These are phyloP conservation scores for Salicornia ramosissima DNA, from an alignment of 148 eudicot species.

Conservation along the genomic window DNA sequence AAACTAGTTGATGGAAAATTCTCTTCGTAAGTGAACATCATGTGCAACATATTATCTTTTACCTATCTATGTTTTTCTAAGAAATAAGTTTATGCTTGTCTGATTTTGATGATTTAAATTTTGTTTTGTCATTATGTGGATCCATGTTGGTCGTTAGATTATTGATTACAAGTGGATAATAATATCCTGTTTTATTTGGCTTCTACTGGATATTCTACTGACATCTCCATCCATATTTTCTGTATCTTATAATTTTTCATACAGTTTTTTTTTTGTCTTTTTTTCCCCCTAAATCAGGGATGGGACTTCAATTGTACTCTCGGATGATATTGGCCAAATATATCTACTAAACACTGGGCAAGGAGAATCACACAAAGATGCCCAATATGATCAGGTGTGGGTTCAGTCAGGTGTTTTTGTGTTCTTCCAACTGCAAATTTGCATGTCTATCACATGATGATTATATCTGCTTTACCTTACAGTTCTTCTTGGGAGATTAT, in stretches of 20 bases:
- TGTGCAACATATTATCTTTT: background rate
- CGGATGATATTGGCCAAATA: slow-evolving; percentile 94
- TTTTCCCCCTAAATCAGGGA: slow-evolving; percentile 49
- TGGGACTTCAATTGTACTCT: slow-evolving; percentile 94
- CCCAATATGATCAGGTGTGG: slow-evolving; percentile 87
- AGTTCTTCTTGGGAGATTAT: slow-evolving; percentile 98
- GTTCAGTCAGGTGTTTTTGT: background rate
- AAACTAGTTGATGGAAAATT: slow-evolving; percentile 98
- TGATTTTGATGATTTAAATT: slow-evolving; percentile 3
- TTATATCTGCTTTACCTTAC: slow-evolving; percentile 27
- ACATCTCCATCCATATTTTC: background rate
- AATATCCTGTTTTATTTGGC: background rate
- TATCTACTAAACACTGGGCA: slow-evolving; percentile 88
- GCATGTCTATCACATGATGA: slow-evolving; percentile 20
- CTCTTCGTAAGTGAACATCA: slow-evolving; percentile 66
- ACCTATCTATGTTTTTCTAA: background rate
- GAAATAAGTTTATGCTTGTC: background rate
- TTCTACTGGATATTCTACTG: background rate
- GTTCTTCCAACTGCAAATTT: slow-evolving; percentile 9
- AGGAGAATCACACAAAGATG: slow-evolving; percentile 94
- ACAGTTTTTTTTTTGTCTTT: background rate
- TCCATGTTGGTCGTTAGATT: slow-evolving; percentile 3
- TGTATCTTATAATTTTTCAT: background rate
- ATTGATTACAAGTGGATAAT: background rate
- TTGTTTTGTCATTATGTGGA: background rate